Evolutionary conservation across 371 early-diverging fungal species (phyloP), one percentile per base, ranked within the genome.

Genomic region (Rhizopus stolonifer): DNA sequence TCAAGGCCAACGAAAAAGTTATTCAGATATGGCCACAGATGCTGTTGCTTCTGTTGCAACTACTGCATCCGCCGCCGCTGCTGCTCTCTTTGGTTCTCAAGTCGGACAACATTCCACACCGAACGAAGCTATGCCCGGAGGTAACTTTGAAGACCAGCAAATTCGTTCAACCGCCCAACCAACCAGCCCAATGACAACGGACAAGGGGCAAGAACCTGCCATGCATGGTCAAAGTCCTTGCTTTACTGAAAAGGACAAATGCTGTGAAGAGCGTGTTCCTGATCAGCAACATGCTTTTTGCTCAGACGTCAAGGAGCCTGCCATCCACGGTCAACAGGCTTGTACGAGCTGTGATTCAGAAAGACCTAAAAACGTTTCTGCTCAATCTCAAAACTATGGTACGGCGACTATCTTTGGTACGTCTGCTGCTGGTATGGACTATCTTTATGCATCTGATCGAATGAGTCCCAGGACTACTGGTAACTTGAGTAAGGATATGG

Each of bases 171-270:
- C n/a, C n/a, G n/a, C n/a, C n/a, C n/a, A n/a, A n/a, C n/a, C n/a
- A n/a, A n/a, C 10, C 14, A 56, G 3, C 2, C 43, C 17, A 13
- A 17, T 4, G 4, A 19, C 19, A 24, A n/a, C 10, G 25, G 33
- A 32, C 21, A 21, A 38, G 25, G 10, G 25, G 9, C 5, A 21
- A 25, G 47, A 60, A 23, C 60, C 60, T 46, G 54, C 60, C 33
- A 60, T 60, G 11, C 55, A 60, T 32, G 60, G 59, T 10, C 59
- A 58, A 43, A 14, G 17, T 5, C 29, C 59, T 22, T 46, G 34
- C 4, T 52, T 33, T 29, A 13, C 44, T 23, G 22, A 36, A 15
- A 43, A 45, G 11, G 58, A 57, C 36, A 13, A 31, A 1, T n/a
- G 44, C 13, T 33, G 34, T 18, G 11, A 32, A 4, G 49, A 48